phyloP scores from a whole-genome alignment of 2,329 filamentous ascomycete species.

The Fusarium haematococcum region DNA sequence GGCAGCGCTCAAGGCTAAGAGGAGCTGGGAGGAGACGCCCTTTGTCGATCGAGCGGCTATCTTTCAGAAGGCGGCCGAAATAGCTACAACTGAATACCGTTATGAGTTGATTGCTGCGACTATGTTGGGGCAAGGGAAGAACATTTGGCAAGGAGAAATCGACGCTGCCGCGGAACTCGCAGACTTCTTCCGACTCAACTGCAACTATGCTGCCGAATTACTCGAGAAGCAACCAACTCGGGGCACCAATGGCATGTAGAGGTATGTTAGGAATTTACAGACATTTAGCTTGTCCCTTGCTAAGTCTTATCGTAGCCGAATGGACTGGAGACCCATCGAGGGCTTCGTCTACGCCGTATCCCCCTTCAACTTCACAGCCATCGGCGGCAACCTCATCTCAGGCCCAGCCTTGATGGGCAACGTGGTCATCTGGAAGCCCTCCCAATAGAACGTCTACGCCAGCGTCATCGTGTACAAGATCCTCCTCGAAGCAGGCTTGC shows the following conservation, averaged over 20 bases:
- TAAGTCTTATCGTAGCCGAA: background rate
- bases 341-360: slow-evolving; percentile 6
- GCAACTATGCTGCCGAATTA: background rate
- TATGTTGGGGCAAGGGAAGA: slow-evolving; percentile 3
- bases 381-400: background rate
- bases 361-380: background rate
- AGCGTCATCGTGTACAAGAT: slow-evolving; percentile 52
- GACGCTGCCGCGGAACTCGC: background rate
- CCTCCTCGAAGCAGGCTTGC: slow-evolving; percentile 53
- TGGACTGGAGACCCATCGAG: background rate
- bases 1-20: background rate
- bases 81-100: background rate
- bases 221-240: background rate
- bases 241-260: background rate
- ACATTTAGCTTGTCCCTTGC: background rate
- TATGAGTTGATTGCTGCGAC: slow-evolving; percentile 1
- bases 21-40: background rate
- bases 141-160: background rate
- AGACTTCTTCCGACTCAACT: background rate
- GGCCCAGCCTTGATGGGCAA: slow-evolving; percentile 4
- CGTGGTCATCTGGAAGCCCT: slow-evolving; percentile 52
- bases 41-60: background rate
- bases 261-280: background rate
- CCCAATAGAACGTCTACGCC: slow-evolving; percentile 46
- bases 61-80: background rate